Percentiles rank a stretch among this genome's conserved stretches.
phyloP scores from a whole-genome alignment of 495 filamentous ascomycete genomes.

The Xylaria palmicola region DNA sequence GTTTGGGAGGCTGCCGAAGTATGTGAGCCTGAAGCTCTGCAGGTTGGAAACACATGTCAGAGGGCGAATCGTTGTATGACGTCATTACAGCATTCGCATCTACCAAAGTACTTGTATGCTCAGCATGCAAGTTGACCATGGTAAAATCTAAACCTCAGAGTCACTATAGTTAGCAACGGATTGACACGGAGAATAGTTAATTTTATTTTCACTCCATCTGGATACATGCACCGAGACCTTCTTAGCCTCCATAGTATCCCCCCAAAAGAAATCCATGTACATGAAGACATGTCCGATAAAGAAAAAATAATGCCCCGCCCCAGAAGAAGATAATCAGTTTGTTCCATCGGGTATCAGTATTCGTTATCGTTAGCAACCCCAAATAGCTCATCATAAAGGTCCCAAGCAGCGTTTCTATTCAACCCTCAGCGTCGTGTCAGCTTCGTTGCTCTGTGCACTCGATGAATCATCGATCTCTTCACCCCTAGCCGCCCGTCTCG shows the following conservation, averaged over 20 bases:
- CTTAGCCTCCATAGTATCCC: neutral
- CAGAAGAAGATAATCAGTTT: neutral
- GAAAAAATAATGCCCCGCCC: neutral
- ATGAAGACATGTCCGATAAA: neutral
- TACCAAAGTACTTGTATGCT: too few species aligned
- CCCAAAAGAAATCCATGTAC: neutral
- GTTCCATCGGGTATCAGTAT: conserved; percentile 16
- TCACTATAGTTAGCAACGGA: too few species aligned
- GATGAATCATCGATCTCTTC: conserved; percentile 34
- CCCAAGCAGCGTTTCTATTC: neutral
- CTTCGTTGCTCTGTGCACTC: conserved; percentile 15
- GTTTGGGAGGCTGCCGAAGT: too few species aligned
- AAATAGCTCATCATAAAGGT: neutral
- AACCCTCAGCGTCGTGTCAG: conserved; percentile 8
- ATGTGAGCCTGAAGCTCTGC: too few species aligned
- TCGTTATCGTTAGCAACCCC: conserved; percentile 11
- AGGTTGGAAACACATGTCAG: too few species aligned
- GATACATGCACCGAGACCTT: neutral
- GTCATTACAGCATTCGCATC: too few species aligned
- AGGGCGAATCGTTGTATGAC: too few species aligned
- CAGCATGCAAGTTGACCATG: too few species aligned
- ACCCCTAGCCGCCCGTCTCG: conserved; percentile 35
- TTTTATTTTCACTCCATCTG: neutral
- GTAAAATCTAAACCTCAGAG: too few species aligned
- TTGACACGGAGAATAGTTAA: neutral